These are phyloP conservation scores for Giardia duodenalis DNA, from an alignment of 208 protist genomes.

Conservation along the genomic window DNA sequence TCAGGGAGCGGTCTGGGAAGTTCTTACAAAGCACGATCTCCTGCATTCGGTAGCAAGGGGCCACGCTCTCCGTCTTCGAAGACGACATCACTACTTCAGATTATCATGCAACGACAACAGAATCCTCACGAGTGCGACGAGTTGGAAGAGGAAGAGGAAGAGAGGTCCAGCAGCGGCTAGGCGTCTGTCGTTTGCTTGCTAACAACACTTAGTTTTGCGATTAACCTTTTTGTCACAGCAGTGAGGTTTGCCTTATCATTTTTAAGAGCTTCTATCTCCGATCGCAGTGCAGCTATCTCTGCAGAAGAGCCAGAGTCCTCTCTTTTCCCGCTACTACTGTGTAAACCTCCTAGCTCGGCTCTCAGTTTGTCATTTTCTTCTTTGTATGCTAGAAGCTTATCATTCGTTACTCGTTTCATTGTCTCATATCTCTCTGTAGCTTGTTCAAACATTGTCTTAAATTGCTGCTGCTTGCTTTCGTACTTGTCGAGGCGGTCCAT, in stretches of 20 bases:
- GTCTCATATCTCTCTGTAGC: neutral
- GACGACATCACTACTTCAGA: neutral
- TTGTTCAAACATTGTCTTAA: neutral
- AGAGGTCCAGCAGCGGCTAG: neutral
- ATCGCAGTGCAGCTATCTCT: neutral
- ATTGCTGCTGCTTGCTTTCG: neutral
- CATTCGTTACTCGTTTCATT: neutral
- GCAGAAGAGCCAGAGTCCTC: neutral
- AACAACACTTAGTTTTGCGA: neutral
- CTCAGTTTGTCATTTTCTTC: neutral
- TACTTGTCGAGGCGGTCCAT: neutral
- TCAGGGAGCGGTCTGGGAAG: neutral
- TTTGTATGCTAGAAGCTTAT: neutral
- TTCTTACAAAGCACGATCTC: neutral
- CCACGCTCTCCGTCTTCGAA: neutral
- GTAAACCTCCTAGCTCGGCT: neutral
- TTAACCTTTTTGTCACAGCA: neutral
- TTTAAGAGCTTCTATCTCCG: neutral
- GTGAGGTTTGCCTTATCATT: slow-evolving; percentile 1
- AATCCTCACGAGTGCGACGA: no score
- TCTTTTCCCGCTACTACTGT: neutral
- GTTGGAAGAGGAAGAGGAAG: neutral
- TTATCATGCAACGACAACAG: neutral
- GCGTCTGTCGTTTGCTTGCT: neutral
- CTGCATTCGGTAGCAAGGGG: neutral